Conservation (phyloP, 208 protist species). For the Acanthamoeba quina region DNA sequence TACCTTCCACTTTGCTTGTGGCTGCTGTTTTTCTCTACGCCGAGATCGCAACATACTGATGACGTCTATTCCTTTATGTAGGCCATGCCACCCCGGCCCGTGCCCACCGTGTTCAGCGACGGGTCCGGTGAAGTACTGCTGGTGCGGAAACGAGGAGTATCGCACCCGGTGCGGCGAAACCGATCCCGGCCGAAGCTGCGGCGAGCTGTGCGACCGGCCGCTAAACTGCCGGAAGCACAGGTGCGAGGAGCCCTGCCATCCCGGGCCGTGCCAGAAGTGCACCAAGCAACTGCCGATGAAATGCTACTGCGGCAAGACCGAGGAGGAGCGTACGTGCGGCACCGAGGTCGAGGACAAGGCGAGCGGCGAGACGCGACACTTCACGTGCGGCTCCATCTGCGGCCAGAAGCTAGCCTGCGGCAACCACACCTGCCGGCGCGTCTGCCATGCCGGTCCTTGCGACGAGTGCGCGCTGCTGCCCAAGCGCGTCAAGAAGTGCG, state of each 20-base stretch:
- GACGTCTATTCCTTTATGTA: neutral
- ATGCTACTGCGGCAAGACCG: constrained; percentile 94
- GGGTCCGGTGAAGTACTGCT: constrained; percentile 77
- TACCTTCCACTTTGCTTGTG: neutral
- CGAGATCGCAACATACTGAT: too few relatives aligned
- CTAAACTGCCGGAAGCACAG: constrained; percentile 86
- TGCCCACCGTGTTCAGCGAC: constrained; percentile 80
- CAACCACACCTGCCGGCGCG: constrained; percentile 79
- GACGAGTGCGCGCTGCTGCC: constrained; percentile 78
- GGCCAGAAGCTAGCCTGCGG: constrained; percentile 77
- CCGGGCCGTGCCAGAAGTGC: constrained; percentile 93
- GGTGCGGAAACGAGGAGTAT: constrained; percentile 79
- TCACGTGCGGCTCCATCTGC: constrained; percentile 87
- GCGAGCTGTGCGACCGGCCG: constrained; percentile 73
- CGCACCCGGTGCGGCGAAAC: constrained; percentile 79
- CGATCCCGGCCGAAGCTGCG: constrained; percentile 79
- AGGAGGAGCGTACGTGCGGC: constrained; percentile 88
- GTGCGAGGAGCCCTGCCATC: constrained; percentile 91
- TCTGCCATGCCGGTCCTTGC: constrained; percentile 86
- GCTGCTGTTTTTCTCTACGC: neutral
- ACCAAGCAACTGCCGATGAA: constrained; percentile 82
- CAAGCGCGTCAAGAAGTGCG: constrained; percentile 65
- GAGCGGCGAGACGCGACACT: neutral
- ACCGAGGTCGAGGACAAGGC: constrained; percentile 54
- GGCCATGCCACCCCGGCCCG: constrained; percentile 84